A percentile compares a stretch with the other conserved stretches of the same genome.
These are phyloP conservation scores for Chaetothyriales sp. DNA, from an alignment of 2,329 filamentous ascomycete species.

Conservation along the genomic window DNA sequence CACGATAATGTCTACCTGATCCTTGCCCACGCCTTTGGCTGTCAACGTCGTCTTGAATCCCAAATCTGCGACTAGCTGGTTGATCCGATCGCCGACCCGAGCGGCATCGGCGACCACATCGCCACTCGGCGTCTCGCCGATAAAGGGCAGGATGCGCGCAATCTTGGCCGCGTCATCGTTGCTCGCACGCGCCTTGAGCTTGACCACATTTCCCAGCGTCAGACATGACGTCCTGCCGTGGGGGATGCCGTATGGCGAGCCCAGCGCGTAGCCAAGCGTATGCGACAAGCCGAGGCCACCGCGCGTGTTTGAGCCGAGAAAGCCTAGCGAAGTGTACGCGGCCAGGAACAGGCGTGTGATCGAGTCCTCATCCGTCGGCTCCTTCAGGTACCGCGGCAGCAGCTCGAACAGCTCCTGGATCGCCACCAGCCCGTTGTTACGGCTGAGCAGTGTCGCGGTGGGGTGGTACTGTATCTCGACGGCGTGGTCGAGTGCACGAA, in stretches of 20 bases:
- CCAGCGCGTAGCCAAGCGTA: slow-evolving; percentile 38
- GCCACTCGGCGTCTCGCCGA: slow-evolving; percentile 13
- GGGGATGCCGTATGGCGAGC: slow-evolving; percentile 42
- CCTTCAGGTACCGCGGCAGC: slow-evolving; percentile 33
- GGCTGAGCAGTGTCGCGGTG: slow-evolving; percentile 36
- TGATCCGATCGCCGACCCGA: slow-evolving; percentile 14
- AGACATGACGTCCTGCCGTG: slow-evolving; percentile 44
- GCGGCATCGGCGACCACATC: slow-evolving; percentile 16
- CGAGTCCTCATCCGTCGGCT: slow-evolving; percentile 27
- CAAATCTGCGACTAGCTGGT: slow-evolving; percentile 14
- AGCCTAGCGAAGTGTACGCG: slow-evolving; percentile 38
- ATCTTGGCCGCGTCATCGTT: slow-evolving; percentile 27
- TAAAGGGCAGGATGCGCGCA: slow-evolving; percentile 17
- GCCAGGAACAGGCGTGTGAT: slow-evolving; percentile 42
- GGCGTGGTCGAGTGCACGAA: slow-evolving; percentile 43
- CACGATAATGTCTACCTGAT: slow-evolving; percentile 16
- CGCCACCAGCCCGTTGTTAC: slow-evolving; percentile 33
- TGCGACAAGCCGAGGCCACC: slow-evolving; percentile 38
- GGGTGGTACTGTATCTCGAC: slow-evolving; percentile 42
- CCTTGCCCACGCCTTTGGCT: slow-evolving; percentile 14
- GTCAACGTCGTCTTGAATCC: slow-evolving; percentile 16
- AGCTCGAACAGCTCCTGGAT: slow-evolving; percentile 35
- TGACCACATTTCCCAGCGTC: slow-evolving; percentile 41
- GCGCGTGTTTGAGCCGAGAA: slow-evolving; percentile 37
- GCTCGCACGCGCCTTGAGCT: slow-evolving; percentile 35